These are phyloP conservation scores for Nitzschia putrida DNA, from an alignment of 108 stramenopile species.

Conservation along the genomic window DNA sequence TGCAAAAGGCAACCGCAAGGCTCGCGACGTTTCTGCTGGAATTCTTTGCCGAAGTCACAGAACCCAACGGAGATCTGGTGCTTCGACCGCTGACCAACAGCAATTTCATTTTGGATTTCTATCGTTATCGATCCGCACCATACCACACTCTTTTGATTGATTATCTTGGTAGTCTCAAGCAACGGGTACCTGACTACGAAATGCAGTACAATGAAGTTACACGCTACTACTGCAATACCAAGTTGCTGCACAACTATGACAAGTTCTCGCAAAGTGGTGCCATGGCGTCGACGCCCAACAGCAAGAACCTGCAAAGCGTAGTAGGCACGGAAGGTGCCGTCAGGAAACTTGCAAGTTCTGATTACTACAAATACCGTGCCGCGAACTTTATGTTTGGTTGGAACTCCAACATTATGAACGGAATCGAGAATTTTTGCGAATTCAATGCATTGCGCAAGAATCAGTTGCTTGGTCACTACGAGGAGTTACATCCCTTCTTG, in stretches of 20 bases:
- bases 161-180: conserved; percentile 2
- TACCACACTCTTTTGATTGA: conserved; percentile 21
- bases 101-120: conserved; percentile 35
- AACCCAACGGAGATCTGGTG: conserved; percentile 9
- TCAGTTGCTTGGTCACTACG: conserved; percentile 28
- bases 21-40: conserved; percentile 23
- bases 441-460: conserved; percentile 39
- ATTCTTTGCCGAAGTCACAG: conserved; percentile 27
- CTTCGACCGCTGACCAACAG: conserved; percentile 38
- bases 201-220: conserved; percentile 26
- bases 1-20: conserved; percentile 9
- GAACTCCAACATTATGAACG: conserved; percentile 23
- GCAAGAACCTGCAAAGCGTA: conserved; percentile 23
- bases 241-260: conserved; percentile 14
- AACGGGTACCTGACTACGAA: conserved; percentile 26
- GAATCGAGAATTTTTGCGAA: conserved; percentile 23
- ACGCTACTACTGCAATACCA: conserved; percentile 24
- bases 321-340: conserved; percentile 30
- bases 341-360: conserved; percentile 27
- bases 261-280: conserved; percentile 21
- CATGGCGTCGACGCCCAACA: conserved; percentile 35
- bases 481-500: conserved; percentile 9
- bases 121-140: conserved; percentile 20
- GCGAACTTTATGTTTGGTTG: conserved; percentile 44
- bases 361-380: conserved; percentile 40